A percentile compares a stretch with the other conserved stretches of the same genome.
These are phyloP conservation scores for Arabidopsis hybrid DNA, from an alignment of 441 rosid genomes.

Conservation along the genomic window DNA sequence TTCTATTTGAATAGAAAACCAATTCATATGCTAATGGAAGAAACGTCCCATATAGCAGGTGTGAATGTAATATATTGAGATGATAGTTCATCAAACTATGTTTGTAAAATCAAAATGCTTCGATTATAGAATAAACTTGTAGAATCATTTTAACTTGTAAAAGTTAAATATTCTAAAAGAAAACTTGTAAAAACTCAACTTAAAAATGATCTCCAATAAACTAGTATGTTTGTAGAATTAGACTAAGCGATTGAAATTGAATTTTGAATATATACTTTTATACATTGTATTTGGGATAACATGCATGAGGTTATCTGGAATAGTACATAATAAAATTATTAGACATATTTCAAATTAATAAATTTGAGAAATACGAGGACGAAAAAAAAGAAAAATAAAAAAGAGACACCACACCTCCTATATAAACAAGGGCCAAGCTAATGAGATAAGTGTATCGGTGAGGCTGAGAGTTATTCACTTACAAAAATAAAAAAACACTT, in stretches of 20 bases:
- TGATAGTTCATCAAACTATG: neutral
- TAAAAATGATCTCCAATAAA: neutral
- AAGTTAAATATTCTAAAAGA: neutral
- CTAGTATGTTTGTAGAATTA: neutral
- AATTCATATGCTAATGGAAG: neutral
- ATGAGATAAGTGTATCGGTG: constrained; percentile 37
- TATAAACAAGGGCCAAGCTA: constrained; percentile 28
- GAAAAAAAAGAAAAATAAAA: neutral
- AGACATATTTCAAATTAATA: constrained; percentile 17
- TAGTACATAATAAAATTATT: neutral
- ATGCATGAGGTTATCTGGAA: neutral
- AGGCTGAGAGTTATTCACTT: constrained; percentile 45
- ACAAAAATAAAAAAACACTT: constrained; percentile 7
- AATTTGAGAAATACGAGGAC: constrained; percentile 16
- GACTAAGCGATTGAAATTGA: neutral
- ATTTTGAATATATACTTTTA: too few relatives aligned
- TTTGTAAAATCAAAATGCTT: neutral
- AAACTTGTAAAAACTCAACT: neutral
- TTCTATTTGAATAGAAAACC: neutral
- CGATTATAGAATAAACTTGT: neutral
- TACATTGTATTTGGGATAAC: neutral
- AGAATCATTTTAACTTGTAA: neutral
- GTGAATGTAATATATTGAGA: neutral
- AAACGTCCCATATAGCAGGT: neutral
- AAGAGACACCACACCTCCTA: constrained; percentile 32